Base-by-base conservation (phyloP, 768 basidiomycete genomes). In the Russula abietina region DNA sequence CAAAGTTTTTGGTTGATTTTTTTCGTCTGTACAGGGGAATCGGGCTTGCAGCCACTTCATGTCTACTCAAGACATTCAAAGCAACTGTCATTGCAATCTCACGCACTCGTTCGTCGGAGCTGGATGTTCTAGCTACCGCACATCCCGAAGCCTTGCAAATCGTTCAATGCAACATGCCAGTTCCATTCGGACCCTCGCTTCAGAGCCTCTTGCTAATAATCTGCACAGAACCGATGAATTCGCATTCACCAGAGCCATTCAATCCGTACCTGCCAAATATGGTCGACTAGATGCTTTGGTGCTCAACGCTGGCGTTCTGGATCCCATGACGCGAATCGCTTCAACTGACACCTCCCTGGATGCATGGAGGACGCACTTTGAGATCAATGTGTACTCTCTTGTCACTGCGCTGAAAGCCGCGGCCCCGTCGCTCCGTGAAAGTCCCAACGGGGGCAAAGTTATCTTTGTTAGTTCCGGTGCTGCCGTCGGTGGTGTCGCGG, bases 401-500 rank as follows among this genome's bases (percentile, higher is more conserved):
- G 76, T 96, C 50, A 81, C 84, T 38, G 81, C 89, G 26, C 69
- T 94, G 36, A 81, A 86, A 67, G 79, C 80, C 12, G 76, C 85
- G 16, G 75, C 93, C 3, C 91, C 93, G 5, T 76, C 82, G 62
- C 76, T 98, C 63, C 85, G 87, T 43, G 75, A 79, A 68, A 84
- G 84, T 57, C 63, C 78, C 8, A 62, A 73, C 8, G 82, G 82
- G 24, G 91, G 89, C 0, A 79, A 80, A 59, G 79, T 96, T 54
- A 79, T 97, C 30, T 87, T 96, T 65, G 80, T 95, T 46, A 93
- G 90, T 69, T 93, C 91, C 17, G 95, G 94, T 12, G 87, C 91
- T 11, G 88, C 93, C 10, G 79, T 81, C 17, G 85, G 86, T 55
- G 82, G 80, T 17, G 80, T 73, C 1, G 73, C 83, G 7, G 87